Conservation (phyloP, 2,329 filamentous ascomycete genomes). For the Arthroderma uncinatum region DNA sequence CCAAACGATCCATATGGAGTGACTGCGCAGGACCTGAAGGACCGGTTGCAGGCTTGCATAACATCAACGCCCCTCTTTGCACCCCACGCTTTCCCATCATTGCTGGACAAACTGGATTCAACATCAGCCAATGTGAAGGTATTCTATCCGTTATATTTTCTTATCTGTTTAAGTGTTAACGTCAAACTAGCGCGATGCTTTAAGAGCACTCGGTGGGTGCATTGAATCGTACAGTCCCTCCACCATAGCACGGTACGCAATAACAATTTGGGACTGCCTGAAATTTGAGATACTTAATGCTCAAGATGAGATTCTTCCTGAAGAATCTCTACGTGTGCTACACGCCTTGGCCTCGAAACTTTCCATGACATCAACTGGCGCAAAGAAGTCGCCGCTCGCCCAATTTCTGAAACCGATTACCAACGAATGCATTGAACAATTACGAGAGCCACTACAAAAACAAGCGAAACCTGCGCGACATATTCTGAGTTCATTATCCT, state of each 20-base stretch:
- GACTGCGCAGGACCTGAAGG: constrained; percentile 56
- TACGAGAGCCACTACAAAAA: constrained; percentile 58
- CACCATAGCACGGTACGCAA: constrained; percentile 51
- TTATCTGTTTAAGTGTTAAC: constrained; percentile 15
- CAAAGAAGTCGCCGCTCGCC: constrained; percentile 34
- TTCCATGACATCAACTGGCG: constrained; percentile 31
- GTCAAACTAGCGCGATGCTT: constrained; percentile 45
- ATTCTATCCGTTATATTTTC: constrained; percentile 9
- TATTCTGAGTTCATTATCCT: constrained; percentile 47
- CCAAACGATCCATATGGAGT: constrained; percentile 60
- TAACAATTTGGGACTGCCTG: constrained; percentile 56
- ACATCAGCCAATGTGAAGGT: constrained; percentile 58
- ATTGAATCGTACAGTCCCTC: constrained; percentile 48
- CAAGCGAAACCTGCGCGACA: constrained; percentile 54
- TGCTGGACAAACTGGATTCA: constrained; percentile 59
- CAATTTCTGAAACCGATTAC: constrained; percentile 50
- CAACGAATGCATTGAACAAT: constrained; percentile 57
- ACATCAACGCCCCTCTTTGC: constrained; percentile 52
- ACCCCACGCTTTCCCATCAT: constrained; percentile 54
- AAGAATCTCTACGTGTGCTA: constrained; percentile 47
- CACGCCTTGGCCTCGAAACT: constrained; percentile 46
- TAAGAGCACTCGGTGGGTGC: constrained; percentile 52
- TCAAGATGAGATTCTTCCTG: constrained; percentile 54
- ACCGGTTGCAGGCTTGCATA: constrained; percentile 52
- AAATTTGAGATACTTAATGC: constrained; percentile 59